Conservation (phyloP, 495 filamentous ascomycete genomes). For the Umbilicaria muhlenbergii region DNA sequence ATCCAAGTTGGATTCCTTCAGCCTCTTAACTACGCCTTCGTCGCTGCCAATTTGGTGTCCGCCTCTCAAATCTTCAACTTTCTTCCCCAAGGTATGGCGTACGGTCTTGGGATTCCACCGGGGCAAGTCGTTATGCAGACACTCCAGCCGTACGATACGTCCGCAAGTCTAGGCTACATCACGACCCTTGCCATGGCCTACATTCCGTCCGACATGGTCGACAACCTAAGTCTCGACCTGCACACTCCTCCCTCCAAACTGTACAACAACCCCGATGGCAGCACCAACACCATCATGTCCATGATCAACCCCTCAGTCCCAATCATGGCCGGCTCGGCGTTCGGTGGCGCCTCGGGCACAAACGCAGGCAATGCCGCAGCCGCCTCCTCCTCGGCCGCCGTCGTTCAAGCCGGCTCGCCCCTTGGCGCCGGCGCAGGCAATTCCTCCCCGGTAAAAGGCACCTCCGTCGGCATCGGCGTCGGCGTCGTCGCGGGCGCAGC, state of each 20-base stretch:
- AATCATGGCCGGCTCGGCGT: slow-evolving; percentile 42
- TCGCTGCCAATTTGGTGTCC: slow-evolving; percentile 50
- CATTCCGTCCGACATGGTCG: slow-evolving; percentile 51
- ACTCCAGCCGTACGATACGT: slow-evolving; percentile 67
- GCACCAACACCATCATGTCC: slow-evolving; percentile 50
- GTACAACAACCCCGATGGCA: slow-evolving; percentile 48
- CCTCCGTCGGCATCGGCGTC: slow-evolving; percentile 70
- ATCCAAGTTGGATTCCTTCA: slow-evolving; percentile 78
- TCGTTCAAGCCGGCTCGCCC: slow-evolving; percentile 25
- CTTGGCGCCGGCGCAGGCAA: slow-evolving; percentile 29
- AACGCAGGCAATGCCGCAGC: slow-evolving; percentile 14
- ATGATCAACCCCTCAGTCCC: slow-evolving; percentile 79
- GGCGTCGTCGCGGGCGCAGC: slow-evolving; percentile 67
- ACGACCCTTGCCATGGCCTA: slow-evolving; percentile 67
- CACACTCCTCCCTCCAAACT: slow-evolving; percentile 50
- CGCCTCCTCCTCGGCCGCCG: slow-evolving; percentile 11
- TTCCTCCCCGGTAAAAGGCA: slow-evolving; percentile 44
- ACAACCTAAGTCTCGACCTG: slow-evolving; percentile 45
- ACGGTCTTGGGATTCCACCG: slow-evolving; percentile 37
- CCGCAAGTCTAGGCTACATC: slow-evolving; percentile 51
- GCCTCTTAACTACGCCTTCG: slow-evolving; percentile 67
- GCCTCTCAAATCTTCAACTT: slow-evolving; percentile 77
- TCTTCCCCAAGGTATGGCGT: slow-evolving; percentile 58
- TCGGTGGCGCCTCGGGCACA: slow-evolving; percentile 17
- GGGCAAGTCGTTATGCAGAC: slow-evolving; percentile 48